Conservation (phyloP, 2,329 filamentous ascomycete genomes). For the Hypoxylon rubiginosum region DNA sequence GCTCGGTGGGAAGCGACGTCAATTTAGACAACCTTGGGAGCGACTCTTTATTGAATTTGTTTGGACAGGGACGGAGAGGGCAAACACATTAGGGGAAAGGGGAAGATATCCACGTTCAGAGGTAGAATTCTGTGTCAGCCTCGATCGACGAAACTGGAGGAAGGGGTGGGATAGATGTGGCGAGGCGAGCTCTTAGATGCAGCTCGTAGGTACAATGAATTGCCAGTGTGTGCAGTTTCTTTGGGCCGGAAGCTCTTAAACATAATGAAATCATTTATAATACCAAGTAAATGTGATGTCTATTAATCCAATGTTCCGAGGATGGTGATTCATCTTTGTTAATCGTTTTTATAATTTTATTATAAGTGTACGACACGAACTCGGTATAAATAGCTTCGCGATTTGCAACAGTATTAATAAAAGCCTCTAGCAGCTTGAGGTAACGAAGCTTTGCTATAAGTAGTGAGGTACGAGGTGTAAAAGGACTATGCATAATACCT, state of each 20-base stretch:
- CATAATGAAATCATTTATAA: constrained; percentile 42
- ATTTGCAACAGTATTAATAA: too few relatives aligned
- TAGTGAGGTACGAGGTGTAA: too few relatives aligned
- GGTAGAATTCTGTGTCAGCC: neutral
- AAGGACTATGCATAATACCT: too few relatives aligned
- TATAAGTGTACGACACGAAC: too few relatives aligned
- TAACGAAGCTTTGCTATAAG: too few relatives aligned
- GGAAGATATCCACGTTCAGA: constrained; percentile 7
- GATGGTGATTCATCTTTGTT: too few relatives aligned
- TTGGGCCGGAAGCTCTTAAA: constrained; percentile 26
- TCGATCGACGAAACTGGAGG: constrained; percentile 18
- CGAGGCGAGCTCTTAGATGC: constrained; percentile 13
- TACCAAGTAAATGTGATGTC: constrained; percentile 21
- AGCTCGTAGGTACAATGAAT: constrained; percentile 20
- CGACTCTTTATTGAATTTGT: constrained; percentile 27
- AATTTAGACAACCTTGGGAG: constrained; percentile 26
- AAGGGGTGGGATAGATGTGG: constrained; percentile 8
- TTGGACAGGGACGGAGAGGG: constrained; percentile 24
- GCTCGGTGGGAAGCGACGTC: constrained; percentile 11
- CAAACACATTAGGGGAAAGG: constrained; percentile 13
- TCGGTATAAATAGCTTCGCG: too few relatives aligned
- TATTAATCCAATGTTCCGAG: neutral
- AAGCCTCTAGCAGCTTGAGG: too few relatives aligned
- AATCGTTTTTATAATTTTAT: too few relatives aligned
- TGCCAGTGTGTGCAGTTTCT: constrained; percentile 27